Conservation (phyloP, 1,284 basidiomycete species). For the Naganishia sp. region DNA sequence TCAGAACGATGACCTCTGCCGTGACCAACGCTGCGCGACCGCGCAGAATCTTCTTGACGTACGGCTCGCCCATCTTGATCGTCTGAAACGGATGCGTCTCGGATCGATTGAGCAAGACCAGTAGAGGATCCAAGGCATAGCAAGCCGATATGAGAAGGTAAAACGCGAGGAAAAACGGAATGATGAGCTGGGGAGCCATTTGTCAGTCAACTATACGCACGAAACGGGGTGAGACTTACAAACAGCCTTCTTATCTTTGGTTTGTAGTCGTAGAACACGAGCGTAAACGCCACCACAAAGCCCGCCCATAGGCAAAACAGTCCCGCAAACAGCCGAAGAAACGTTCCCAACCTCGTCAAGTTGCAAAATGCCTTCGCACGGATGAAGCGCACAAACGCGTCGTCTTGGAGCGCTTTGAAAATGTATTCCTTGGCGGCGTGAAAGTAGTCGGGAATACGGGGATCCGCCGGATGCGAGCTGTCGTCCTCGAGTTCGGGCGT, state of each 20-base stretch:
- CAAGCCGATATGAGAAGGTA: constrained; percentile 34
- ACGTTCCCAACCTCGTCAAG: constrained; percentile 82
- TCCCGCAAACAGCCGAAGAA: constrained; percentile 80
- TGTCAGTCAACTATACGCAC: not conserved
- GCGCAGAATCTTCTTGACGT: constrained; percentile 83
- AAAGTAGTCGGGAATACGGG: constrained; percentile 91
- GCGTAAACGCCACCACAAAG: constrained; percentile 81
- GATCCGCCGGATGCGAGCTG: constrained; percentile 65
- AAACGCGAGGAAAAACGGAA: constrained; percentile 83
- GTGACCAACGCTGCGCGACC: constrained; percentile 66
- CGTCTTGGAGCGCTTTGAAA: constrained; percentile 94
- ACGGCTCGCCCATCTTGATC: constrained; percentile 83
- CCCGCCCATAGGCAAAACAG: constrained; percentile 89
- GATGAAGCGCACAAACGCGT: constrained; percentile 94
- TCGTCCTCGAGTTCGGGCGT: constrained; percentile 39
- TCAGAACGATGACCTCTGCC: constrained; percentile 24
- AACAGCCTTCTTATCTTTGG: constrained; percentile 89
- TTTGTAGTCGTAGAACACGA: constrained; percentile 88
- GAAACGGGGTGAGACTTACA: constrained; percentile 62
- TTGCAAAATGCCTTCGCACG: constrained; percentile 96
- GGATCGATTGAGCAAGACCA: constrained; percentile 40
- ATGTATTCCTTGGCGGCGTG: constrained; percentile 96
- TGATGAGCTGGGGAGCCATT: constrained; percentile 69
- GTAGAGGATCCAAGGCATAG: constrained; percentile 31
- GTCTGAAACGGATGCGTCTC: constrained; percentile 79